phyloP scores from a whole-genome alignment of 192 early-diverging fungal species.

The Spizellomyces punctatus region DNA sequence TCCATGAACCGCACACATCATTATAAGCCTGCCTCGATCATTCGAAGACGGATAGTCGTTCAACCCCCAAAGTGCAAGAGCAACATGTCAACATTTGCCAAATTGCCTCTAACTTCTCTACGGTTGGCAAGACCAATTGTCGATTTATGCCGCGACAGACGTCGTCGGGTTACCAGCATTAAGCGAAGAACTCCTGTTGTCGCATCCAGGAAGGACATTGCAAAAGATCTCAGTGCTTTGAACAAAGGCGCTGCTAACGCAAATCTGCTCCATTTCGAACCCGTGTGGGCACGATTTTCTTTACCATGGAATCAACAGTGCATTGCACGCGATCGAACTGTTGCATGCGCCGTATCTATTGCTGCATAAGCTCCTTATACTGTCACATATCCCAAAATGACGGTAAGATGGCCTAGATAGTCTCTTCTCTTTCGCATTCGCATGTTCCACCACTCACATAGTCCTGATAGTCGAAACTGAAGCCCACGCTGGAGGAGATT shows the following conservation, averaged over 20 bases:
- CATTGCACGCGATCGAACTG: no score
- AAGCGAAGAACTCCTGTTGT: slow-evolving; percentile 10
- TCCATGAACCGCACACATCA: no score
- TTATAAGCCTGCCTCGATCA: no score
- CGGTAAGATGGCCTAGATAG: neutral
- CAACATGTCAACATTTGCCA: no score
- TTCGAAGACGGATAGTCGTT: no score
- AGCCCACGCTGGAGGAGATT: slow-evolving; percentile 34
- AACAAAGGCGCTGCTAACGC: neutral
- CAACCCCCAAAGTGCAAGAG: no score
- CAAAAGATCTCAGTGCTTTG: slow-evolving; percentile 18
- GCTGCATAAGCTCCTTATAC: no score
- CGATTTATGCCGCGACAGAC: slow-evolving; percentile 43
- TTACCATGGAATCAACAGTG: slow-evolving; percentile 28
- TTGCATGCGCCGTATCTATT: no score
- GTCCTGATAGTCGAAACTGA: slow-evolving; percentile 11
- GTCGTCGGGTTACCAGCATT: slow-evolving; percentile 41
- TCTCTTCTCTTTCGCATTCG: no score
- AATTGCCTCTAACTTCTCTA: neutral
- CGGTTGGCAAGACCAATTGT: slow-evolving; percentile 24
- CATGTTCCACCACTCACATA: no score
- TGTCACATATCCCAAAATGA: neutral
- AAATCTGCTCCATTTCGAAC: slow-evolving; percentile 8
- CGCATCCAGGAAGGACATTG: slow-evolving; percentile 32
- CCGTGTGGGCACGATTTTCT: slow-evolving; percentile 38